These are phyloP conservation scores for Aurantiochytrium sp. DNA, from an alignment of 108 stramenopile species.

Conservation along the genomic window DNA sequence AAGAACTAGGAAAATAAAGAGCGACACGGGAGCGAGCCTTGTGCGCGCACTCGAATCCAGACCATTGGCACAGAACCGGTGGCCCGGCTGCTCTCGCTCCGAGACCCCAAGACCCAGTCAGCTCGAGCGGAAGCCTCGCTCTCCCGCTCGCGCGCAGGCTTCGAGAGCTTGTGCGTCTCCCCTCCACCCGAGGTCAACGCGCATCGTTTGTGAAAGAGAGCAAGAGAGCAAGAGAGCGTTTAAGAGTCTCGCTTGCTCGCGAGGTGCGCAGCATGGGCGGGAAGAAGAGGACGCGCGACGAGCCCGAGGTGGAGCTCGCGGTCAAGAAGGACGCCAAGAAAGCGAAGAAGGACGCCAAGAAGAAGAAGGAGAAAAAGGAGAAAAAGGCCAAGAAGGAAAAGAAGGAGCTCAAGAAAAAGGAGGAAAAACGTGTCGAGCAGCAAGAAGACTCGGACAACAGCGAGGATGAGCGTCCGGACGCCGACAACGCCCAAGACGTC, in stretches of 20 bases:
- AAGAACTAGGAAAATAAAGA: neutral
- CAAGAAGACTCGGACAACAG: too few species aligned
- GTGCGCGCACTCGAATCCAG: neutral
- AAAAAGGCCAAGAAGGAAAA: neutral
- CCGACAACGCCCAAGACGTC: too few species aligned
- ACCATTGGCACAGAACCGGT: too few species aligned
- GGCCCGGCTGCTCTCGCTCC: too few species aligned
- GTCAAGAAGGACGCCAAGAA: neutral
- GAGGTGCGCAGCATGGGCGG: neutral
- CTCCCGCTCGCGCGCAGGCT: neutral
- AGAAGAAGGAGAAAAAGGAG: neutral
- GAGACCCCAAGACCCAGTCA: neutral
- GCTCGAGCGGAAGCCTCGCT: neutral
- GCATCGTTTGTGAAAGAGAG: too few species aligned
- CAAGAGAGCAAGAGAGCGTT: too few species aligned
- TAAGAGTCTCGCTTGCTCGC: too few species aligned
- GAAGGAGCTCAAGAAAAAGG: neutral
- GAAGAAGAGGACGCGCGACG: neutral
- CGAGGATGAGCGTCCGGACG: too few species aligned
- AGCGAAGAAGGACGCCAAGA: neutral
- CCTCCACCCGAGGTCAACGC: too few species aligned
- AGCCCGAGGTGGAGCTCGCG: neutral
- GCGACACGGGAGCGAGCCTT: neutral
- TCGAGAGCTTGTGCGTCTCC: neutral
- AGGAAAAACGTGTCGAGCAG: neutral